phyloP scores from a whole-genome alignment of 2,329 filamentous ascomycete genomes.

The Penicillium italicum region DNA sequence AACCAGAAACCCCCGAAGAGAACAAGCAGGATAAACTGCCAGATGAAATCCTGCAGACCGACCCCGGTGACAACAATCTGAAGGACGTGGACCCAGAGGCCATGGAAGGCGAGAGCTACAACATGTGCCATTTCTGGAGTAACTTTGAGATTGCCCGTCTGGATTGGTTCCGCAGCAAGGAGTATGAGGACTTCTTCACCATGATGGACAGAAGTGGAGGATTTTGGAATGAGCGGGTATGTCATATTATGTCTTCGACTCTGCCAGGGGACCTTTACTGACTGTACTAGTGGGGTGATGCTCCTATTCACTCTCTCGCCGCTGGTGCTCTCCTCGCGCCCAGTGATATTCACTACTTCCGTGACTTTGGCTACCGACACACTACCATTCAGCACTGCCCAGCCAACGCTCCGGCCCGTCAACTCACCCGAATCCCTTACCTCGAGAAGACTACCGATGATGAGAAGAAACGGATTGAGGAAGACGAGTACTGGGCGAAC shows the following conservation, averaged over 20 bases:
- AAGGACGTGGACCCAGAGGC: slow-evolving; percentile 81
- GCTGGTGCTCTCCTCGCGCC: slow-evolving; percentile 80
- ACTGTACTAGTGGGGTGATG: slow-evolving; percentile 83
- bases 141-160: slow-evolving; percentile 97
- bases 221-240: slow-evolving; percentile 98
- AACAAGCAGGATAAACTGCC: slow-evolving; percentile 67
- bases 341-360: slow-evolving; percentile 94
- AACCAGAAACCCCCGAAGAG: slow-evolving; percentile 54
- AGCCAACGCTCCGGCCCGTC: slow-evolving; percentile 84
- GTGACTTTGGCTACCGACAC: slow-evolving; percentile 96
- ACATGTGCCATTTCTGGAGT: slow-evolving; percentile 99
- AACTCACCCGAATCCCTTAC: slow-evolving; percentile 74
- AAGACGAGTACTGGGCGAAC: slow-evolving; percentile 93
- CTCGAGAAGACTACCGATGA: slow-evolving; percentile 77
- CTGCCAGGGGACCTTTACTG: slow-evolving; percentile 11
- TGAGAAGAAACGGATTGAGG: slow-evolving; percentile 78
- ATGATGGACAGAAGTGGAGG: slow-evolving; percentile 98
- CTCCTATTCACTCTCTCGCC: slow-evolving; percentile 94
- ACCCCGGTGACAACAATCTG: slow-evolving; percentile 66
- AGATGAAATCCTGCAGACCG: slow-evolving; percentile 74
- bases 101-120: slow-evolving; percentile 98
- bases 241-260: slow-evolving; percentile 28
- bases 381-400: slow-evolving; percentile 99
- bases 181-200: slow-evolving; percentile 96
- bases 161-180: slow-evolving; percentile 94